A percentile compares a stretch with the other conserved stretches of the same genome.
Evolutionary conservation across 2,329 filamentous ascomycete genomes (phyloP).

Genomic region (Dendrostoma leiphaemia): DNA sequence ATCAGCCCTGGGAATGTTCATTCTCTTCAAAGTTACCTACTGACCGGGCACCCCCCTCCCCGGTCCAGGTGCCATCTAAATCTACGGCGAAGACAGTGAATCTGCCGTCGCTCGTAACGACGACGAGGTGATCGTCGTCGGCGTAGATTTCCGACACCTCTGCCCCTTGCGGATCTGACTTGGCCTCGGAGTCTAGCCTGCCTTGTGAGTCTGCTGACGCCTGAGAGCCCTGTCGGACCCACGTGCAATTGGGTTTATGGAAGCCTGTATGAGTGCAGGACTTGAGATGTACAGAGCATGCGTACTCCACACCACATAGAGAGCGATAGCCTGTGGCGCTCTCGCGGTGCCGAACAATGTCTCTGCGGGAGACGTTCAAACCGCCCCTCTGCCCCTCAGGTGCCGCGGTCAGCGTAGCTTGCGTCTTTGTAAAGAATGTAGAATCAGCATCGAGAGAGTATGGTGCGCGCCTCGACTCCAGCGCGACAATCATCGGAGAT

Average conservation of each 20-base stretch:
- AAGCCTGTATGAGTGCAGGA: background rate
- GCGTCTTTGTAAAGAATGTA: background rate
- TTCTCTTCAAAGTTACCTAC: too few species aligned
- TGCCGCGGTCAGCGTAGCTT: background rate
- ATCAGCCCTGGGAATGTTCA: too few species aligned
- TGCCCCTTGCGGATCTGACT: background rate
- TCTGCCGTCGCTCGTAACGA: background rate
- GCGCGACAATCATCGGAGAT: background rate
- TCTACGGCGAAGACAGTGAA: slow-evolving; percentile 7
- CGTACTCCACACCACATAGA: background rate
- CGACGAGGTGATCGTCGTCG: slow-evolving; percentile 11
- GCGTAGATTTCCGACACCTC: background rate
- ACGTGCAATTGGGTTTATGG: background rate
- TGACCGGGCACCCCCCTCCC: background rate
- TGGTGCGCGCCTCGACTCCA: background rate
- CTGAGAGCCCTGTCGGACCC: background rate
- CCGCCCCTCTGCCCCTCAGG: too few species aligned
- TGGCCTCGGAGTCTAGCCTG: too few species aligned
- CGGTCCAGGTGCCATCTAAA: background rate
- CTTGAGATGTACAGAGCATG: background rate
- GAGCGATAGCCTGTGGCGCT: background rate
- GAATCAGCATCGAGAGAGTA: background rate
- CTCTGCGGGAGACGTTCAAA: background rate
- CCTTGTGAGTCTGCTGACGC: background rate
- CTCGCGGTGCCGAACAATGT: background rate